Percentiles rank a stretch among this genome's conserved stretches.
phyloP scores from a whole-genome alignment of 768 basidiomycete genomes.

The Lentinula boryana region DNA sequence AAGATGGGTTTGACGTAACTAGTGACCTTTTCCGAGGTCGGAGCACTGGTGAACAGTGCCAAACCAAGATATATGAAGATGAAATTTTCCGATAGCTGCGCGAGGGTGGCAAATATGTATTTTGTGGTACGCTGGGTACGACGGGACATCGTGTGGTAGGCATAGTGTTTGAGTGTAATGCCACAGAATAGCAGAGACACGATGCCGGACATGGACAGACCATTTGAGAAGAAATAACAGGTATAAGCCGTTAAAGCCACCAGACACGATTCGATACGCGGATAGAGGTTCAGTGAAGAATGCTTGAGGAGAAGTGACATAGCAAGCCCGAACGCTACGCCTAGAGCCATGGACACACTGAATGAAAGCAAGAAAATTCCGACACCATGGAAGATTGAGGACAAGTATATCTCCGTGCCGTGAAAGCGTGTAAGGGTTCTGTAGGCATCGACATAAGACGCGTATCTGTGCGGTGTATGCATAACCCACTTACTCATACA shows the following conservation, averaged over 20 bases:
- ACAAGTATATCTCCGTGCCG: conserved; percentile 78
- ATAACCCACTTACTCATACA: conserved; percentile 86
- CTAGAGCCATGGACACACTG: conserved; percentile 90
- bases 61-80: conserved; percentile 99
- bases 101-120: conserved; percentile 92
- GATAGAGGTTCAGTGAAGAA: conserved; percentile 78
- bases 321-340: conserved; percentile 83
- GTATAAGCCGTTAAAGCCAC: conserved; percentile 94
- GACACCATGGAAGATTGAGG: conserved; percentile 91
- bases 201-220: conserved; percentile 90
- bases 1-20: conserved; percentile 94
- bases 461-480: not conserved
- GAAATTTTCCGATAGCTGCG: conserved; percentile 95
- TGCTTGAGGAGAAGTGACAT: conserved; percentile 95
- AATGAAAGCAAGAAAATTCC: conserved; percentile 97
- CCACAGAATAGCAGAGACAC: conserved; percentile 98
- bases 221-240: conserved; percentile 99
- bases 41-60: conserved; percentile 88
- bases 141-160: conserved; percentile 98
- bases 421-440: conserved; percentile 93
- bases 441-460: conserved; percentile 1
- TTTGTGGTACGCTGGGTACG: conserved; percentile 91
- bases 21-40: conserved; percentile 68
- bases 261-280: conserved; percentile 96
- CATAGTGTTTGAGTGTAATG: conserved; percentile 98